These are phyloP conservation scores for Astrocystis sublimbata DNA, from an alignment of 495 filamentous ascomycete genomes.

Conservation along the genomic window DNA sequence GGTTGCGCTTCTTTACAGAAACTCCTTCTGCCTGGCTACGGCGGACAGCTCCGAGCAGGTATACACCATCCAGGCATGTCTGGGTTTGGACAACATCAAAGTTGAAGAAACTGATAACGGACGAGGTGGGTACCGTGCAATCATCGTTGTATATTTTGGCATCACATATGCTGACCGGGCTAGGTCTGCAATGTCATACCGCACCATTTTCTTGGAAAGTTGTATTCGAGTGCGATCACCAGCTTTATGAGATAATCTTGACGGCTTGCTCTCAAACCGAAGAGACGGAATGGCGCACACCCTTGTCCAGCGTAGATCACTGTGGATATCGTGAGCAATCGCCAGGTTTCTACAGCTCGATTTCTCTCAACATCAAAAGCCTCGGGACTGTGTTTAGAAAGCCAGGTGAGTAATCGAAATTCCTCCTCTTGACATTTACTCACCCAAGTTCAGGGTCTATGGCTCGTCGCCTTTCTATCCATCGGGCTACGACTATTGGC, in stretches of 20 bases:
- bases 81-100: constrained; percentile 67
- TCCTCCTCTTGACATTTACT: constrained; percentile 1
- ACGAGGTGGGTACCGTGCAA: constrained; percentile 58
- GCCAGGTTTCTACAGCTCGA: constrained; percentile 55
- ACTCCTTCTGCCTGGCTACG: constrained; percentile 76
- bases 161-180: constrained; percentile 9
- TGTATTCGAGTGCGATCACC: constrained; percentile 75
- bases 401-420: constrained; percentile 43
- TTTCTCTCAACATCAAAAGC: constrained; percentile 69
- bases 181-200: constrained; percentile 83
- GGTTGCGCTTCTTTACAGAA: constrained; percentile 81
- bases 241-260: constrained; percentile 80
- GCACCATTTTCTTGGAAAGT: constrained; percentile 91
- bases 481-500: constrained; percentile 68
- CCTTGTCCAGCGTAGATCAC: constrained; percentile 48
- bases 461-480: constrained; percentile 76
- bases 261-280: constrained; percentile 85
- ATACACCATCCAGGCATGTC: constrained; percentile 73
- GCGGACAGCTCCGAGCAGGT: constrained; percentile 58
- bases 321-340: constrained; percentile 46
- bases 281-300: constrained; percentile 71
- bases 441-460: constrained; percentile 56
- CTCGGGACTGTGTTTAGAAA: constrained; percentile 72
- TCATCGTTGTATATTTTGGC: background rate
- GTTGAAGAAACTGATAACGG: constrained; percentile 81